phyloP scores from a whole-genome alignment of 2,329 filamentous ascomycete genomes.

The Bipolaris zeicola region DNA sequence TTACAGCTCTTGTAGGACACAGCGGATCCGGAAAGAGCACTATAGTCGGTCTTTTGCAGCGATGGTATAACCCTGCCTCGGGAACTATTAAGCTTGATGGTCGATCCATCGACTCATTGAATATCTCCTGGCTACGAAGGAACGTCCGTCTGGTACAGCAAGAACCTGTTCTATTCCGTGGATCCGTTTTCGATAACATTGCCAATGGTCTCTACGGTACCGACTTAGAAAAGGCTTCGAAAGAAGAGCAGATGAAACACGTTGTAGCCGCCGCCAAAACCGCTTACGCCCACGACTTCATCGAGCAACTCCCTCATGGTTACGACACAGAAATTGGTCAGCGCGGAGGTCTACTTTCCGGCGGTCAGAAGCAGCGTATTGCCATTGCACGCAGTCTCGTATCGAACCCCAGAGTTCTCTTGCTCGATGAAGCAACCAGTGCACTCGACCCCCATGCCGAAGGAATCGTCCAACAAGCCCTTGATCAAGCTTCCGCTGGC shows the following conservation, averaged over 20 bases:
- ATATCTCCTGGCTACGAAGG: conserved; percentile 55
- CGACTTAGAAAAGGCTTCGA: conserved; percentile 66
- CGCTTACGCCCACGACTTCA: conserved; percentile 93
- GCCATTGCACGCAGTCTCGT: conserved; percentile 90
- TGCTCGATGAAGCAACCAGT: conserved; percentile 93
- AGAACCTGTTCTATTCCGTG: conserved; percentile 87
- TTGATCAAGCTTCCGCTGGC: conserved; percentile 81
- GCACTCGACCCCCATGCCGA: conserved; percentile 93
- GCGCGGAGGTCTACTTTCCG: conserved; percentile 86
- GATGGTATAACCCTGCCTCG: conserved; percentile 84
- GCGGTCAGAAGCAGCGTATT: conserved; percentile 95
- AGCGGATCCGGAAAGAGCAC: conserved; percentile 94
- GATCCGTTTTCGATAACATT: conserved; percentile 88
- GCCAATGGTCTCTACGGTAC: conserved; percentile 86
- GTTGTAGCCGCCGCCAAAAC: conserved; percentile 74
- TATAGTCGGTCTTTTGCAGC: conserved; percentile 85
- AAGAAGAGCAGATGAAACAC: conserved; percentile 71
- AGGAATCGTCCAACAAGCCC: conserved; percentile 87
- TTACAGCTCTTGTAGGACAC: conserved; percentile 57
- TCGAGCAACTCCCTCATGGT: conserved; percentile 77
- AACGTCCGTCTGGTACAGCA: conserved; percentile 69
- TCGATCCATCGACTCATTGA: conserved; percentile 59
- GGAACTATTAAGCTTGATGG: conserved; percentile 72
- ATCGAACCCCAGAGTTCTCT: conserved; percentile 84
- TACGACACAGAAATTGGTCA: conserved; percentile 94